Evolutionary conservation across 1,139 yeast species (phyloP), one percentile per base, ranked within the genome.

Genomic region (Hanseniaspora gamundiae): DNA sequence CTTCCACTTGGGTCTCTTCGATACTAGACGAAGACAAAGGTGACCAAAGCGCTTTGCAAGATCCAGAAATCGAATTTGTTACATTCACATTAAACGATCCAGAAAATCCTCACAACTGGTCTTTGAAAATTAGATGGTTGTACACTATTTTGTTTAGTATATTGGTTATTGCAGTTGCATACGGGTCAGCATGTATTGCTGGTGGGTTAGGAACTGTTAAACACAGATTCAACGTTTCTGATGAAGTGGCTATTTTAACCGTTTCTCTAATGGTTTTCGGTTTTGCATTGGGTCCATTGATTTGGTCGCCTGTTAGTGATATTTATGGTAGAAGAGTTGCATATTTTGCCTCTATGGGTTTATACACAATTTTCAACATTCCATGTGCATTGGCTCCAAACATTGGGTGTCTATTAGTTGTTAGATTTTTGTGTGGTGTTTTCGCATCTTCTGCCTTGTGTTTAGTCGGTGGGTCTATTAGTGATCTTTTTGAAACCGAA

Each of bases 261-360:
- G 85, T 85, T 50, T 84, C 95, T 1, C 67, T 86, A 31, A 85
- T 86, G 94, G 95, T 87, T 42, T 60, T 84, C 35, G 96, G 95
- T 2, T 87, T 86, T 57, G 74, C 88, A 19, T 73, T 86, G 21
- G 96, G 96, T 36, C 95, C 95, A 1, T 67, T 87, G 48, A 54
- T 86, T 24, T 87, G 95, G 94, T 86, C 95, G 13, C 95, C 95
- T 4, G 66, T 86, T 42, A 78, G 88, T 31, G 96, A 87, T 62
- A 78, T 80, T 56, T 78, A 78, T 51, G 96, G 96, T 42, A 73
- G 96, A 64, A 73, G 86, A 52, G 84, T 88, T 2, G 93, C 87
- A 17, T 87, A 87, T 59, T 71, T 80, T 55, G 68, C 82, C 45
- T 82, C 95, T 1, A 74, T 84, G 59, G 74, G 78, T 20, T 69